These are phyloP conservation scores for Acrasis kona DNA, from an alignment of 78 protist species.

Conservation along the genomic window DNA sequence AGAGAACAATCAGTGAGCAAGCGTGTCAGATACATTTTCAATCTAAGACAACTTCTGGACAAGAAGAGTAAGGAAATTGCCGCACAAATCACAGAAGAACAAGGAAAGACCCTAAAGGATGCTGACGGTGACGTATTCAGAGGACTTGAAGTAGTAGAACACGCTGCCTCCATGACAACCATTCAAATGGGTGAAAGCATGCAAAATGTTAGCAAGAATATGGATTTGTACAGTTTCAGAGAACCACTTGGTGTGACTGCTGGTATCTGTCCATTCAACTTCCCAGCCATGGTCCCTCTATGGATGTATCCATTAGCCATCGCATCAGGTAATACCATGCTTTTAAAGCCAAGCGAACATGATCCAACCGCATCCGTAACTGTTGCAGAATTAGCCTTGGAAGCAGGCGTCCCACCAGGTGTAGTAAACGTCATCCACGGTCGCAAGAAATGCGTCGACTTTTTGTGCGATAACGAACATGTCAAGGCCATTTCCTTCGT, in stretches of 20 bases:
- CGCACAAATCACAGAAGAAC: conserved; percentile 67
- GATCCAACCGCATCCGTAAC: conserved; percentile 71
- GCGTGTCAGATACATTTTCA: conserved; percentile 72
- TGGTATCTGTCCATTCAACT: conserved; percentile 79
- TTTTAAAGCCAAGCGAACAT: conserved; percentile 93
- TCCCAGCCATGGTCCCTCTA: conserved; percentile 87
- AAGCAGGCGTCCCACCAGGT: conserved; percentile 91
- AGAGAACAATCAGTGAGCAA: conserved; percentile 51
- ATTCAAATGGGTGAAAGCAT: conserved; percentile 84
- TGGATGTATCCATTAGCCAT: conserved; percentile 88
- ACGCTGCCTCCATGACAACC: conserved; percentile 68
- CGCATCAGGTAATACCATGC: conserved; percentile 85
- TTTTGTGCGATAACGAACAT: conserved; percentile 78
- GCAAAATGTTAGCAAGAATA: conserved; percentile 56
- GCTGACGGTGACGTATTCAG: conserved; percentile 51
- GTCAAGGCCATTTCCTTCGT: conserved; percentile 92
- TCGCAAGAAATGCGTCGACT: conserved; percentile 69
- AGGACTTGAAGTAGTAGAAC: conserved; percentile 79
- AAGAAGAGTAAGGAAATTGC: conserved; percentile 66
- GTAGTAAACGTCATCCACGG: conserved; percentile 65
- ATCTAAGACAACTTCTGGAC: conserved; percentile 61
- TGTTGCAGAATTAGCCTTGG: conserved; percentile 66
- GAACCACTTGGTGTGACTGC: conserved; percentile 95
- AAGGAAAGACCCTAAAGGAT: conserved; percentile 93
- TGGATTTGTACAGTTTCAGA: conserved; percentile 85